phyloP scores from a whole-genome alignment of 352 stramenopile species.

The Thalassiosira ordinaria region DNA sequence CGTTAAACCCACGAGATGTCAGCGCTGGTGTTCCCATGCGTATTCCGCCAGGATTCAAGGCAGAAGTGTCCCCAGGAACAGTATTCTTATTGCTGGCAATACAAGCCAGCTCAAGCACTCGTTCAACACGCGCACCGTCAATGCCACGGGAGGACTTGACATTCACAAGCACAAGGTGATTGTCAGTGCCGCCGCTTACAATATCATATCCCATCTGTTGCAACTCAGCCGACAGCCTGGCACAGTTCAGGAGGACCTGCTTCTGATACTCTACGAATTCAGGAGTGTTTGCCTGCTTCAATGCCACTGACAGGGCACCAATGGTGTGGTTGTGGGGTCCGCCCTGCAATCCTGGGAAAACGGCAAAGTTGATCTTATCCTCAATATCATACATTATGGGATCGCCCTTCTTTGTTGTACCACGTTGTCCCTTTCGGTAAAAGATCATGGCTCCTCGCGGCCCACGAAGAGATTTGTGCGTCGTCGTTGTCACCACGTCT shows the following conservation, averaged over 20 bases:
- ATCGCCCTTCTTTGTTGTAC: slow-evolving; percentile 95
- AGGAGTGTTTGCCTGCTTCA: slow-evolving; percentile 94
- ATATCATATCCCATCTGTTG: slow-evolving; percentile 93
- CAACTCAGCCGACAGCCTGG: slow-evolving; percentile 90
- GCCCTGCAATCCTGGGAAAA: slow-evolving; percentile 98
- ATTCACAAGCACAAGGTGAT: slow-evolving; percentile 97
- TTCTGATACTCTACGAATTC: slow-evolving; percentile 98
- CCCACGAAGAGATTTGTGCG: slow-evolving; percentile 98
- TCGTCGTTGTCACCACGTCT: slow-evolving; percentile 99
- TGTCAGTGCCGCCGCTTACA: slow-evolving; percentile 98
- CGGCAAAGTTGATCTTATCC: slow-evolving; percentile 98
- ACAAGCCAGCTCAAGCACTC: slow-evolving; percentile 94
- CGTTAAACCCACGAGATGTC: slow-evolving; percentile 93
- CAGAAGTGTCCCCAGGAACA: slow-evolving; percentile 96
- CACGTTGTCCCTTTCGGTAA: slow-evolving; percentile 93
- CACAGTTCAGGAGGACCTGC: slow-evolving; percentile 88
- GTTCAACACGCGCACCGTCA: slow-evolving; percentile 93
- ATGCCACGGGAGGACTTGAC: slow-evolving; percentile 94
- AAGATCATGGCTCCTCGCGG: slow-evolving; percentile 99
- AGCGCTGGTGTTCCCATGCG: slow-evolving; percentile 95
- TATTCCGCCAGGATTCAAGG: slow-evolving; percentile 95
- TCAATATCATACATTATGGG: slow-evolving; percentile 95
- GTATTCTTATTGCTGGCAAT: slow-evolving; percentile 99
- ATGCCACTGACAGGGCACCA: slow-evolving; percentile 95
- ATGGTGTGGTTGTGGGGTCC: slow-evolving; percentile 99